Base-by-base conservation (phyloP, 1,284 basidiomycete species). In the Inonotus obliquus region DNA sequence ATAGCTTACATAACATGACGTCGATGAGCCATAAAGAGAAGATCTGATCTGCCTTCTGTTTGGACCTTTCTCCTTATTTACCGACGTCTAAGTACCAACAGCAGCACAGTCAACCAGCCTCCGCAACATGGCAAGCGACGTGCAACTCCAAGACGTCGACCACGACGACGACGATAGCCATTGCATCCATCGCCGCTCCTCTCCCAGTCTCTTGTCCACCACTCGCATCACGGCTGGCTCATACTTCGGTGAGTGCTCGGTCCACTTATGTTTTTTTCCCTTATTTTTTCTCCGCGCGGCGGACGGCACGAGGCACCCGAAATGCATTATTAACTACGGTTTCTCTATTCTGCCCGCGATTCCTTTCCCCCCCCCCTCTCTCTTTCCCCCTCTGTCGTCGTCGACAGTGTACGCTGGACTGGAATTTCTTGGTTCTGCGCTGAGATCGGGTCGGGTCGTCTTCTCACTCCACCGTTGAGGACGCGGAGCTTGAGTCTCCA, bases 281-380 rank as follows among this genome's bases (percentile, higher is more conserved):
- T 38, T 5, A 3, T 19, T 55, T 39, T 55, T 44, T 17, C 11
- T 19, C n/a, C 19, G 4, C 35, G 6, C 53, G 49, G 32, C 49
- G 14, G 4, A 41, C 54, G 41, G 38, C 41, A 55, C 41, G 54
- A 55, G 54, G 54, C 38, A 55, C n/a, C 54, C 54, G 54, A 39
- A n/a, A 41, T 29, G 19, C 27, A 37, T 19, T n/a, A 19, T 14
- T 55, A 11, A 27, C 17, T 55, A 39, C 54, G 5, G 37, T 39
- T 23, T 23, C 54, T 45, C 38, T 10, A 17, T 37, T 45, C 39
- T 55, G 9, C 38, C 54, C 37, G 37, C 21, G 19, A 14, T 19
- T 39, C 23, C 13, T 55, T 21, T 14, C n/a, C 37, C 37, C 11
- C 11, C 19, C 27, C 17, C 19, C 14, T 25, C 2, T 29, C 32